Evolutionary conservation across 139 green algal genomes (phyloP).

Genomic region (Tetradesmus lagerheimii): DNA sequence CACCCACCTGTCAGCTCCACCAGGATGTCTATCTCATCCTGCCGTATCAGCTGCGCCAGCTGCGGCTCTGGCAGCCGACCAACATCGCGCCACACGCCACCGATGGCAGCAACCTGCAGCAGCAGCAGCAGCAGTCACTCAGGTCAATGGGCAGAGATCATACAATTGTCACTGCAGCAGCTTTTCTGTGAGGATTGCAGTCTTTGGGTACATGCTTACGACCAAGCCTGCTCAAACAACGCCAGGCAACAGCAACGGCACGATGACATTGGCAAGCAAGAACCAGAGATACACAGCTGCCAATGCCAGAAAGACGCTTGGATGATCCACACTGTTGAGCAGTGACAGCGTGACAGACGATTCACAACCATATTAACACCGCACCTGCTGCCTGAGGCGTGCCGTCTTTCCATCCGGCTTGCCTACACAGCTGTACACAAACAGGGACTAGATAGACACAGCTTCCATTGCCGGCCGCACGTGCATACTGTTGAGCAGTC

Average conservation of each 20-base stretch:
- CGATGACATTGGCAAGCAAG: neutral
- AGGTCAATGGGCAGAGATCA: too few relatives aligned
- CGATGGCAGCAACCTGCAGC: conserved; percentile 62
- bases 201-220: too few relatives aligned
- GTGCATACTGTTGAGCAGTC: too few relatives aligned
- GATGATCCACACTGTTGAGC: too few relatives aligned
- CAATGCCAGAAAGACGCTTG: too few relatives aligned
- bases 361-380: too few relatives aligned
- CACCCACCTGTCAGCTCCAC: conserved; percentile 92
- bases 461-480: too few relatives aligned
- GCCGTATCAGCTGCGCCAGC: conserved; percentile 75
- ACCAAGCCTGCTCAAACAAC: too few relatives aligned
- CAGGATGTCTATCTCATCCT: conserved; percentile 93
- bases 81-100: conserved; percentile 80
- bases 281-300: conserved; percentile 56
- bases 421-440: conserved; percentile 61
- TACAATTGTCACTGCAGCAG: too few relatives aligned
- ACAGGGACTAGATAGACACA: conserved; percentile 58
- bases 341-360: too few relatives aligned
- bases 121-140: neutral
- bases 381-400: conserved; percentile 68
- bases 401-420: conserved; percentile 86
- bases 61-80: conserved; percentile 63
- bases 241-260: too few relatives aligned
- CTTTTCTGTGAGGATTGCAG: too few relatives aligned